Base-by-base conservation (phyloP, 2,329 filamentous ascomycete species). In the Chaetomiaceae sp. region DNA sequence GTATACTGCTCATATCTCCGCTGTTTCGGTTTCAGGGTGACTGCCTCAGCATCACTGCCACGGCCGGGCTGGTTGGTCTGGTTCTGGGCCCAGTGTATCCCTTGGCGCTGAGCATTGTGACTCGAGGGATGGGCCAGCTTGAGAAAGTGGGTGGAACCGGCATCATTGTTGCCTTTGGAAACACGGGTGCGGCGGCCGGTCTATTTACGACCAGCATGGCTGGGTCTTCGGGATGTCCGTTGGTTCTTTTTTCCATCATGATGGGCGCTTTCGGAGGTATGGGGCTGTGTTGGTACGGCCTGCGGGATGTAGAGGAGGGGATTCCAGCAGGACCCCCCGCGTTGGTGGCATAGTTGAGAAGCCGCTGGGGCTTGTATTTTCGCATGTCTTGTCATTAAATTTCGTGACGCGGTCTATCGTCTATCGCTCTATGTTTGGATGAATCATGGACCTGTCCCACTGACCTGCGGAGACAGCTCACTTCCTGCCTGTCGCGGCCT, bases 11-110 rank as follows among this genome's bases (percentile, higher is more conserved):
- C 1, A 6, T 42, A 17, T 5, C 12, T 12, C 14, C 20, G 48
- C 12, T 44, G 12, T 70, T 72, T 95, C 34, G 6, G 10, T 3
- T 4, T n/a, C 6, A 27, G 6, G 25, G 25, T 10, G 10, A 10
- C 10, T 27, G 25, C 25, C 10, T 6, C 25, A n/a, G n/a, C 25
- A 27, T 27, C 3, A 8, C 82, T 55, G 83, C 88, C 33, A 72
- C 86, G 1, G 76, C 87, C 1, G 78, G 83, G 66, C 69, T 93
- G 20, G 76, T 93, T 16, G 89, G 89, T 12, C 68, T 93, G 7
- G 67, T 93, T 25, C 72, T 95, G 0, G 89, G 89, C 0, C 88
- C 89, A 0, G 76, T 95, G 4, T 95, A 90, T 62, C 87, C 89
- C 0, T 90, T 86, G 63, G 80, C 83, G 0, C 76, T 79, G 3